A percentile compares a stretch with the other conserved stretches of the same genome.
phyloP scores from a whole-genome alignment of 2,329 filamentous ascomycete genomes.

The Epichloe brachyelytri region DNA sequence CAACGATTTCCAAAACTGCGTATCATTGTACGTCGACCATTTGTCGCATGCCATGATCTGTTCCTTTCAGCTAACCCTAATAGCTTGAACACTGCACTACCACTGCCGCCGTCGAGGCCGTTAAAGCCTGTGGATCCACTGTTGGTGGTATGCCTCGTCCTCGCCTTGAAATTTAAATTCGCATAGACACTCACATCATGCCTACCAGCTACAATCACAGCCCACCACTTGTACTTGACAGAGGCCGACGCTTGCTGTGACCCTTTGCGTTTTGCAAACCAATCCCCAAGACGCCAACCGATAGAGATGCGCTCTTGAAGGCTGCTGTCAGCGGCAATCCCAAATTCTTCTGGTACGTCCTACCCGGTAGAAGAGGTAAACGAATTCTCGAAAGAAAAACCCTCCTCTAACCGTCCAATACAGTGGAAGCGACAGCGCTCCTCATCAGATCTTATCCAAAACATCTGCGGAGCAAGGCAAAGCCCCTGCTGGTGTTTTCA shows the following conservation, averaged over 20 bases:
- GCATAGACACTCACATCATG: background rate
- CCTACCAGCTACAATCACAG: slow-evolving; percentile 52
- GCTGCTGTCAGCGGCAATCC: slow-evolving; percentile 44
- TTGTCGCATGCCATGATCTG: background rate
- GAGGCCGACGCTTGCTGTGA: slow-evolving; percentile 58
- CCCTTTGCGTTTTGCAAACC: slow-evolving; percentile 56
- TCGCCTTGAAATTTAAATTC: background rate
- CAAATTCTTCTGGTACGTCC: slow-evolving; percentile 53
- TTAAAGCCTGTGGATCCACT: slow-evolving; percentile 60
- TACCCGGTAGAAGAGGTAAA: background rate
- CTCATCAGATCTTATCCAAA: slow-evolving; percentile 50
- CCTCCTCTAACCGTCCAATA: slow-evolving; percentile 11
- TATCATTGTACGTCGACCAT: slow-evolving; percentile 24
- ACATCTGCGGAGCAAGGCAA: slow-evolving; percentile 30
- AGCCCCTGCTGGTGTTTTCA: slow-evolving; percentile 65
- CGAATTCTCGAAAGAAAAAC: too few species aligned
- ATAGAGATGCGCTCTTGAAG: slow-evolving; percentile 59
- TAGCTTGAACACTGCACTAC: slow-evolving; percentile 77
- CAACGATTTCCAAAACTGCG: slow-evolving; percentile 58
- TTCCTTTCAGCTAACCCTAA: background rate
- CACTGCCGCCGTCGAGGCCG: slow-evolving; percentile 64
- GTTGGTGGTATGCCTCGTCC: slow-evolving; percentile 40
- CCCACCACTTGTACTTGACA: slow-evolving; percentile 73
- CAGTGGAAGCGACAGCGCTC: slow-evolving; percentile 46
- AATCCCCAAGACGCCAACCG: slow-evolving; percentile 60